phyloP scores from a whole-genome alignment of 176 grass and related monocot genomes.

The Avena eriantha region DNA sequence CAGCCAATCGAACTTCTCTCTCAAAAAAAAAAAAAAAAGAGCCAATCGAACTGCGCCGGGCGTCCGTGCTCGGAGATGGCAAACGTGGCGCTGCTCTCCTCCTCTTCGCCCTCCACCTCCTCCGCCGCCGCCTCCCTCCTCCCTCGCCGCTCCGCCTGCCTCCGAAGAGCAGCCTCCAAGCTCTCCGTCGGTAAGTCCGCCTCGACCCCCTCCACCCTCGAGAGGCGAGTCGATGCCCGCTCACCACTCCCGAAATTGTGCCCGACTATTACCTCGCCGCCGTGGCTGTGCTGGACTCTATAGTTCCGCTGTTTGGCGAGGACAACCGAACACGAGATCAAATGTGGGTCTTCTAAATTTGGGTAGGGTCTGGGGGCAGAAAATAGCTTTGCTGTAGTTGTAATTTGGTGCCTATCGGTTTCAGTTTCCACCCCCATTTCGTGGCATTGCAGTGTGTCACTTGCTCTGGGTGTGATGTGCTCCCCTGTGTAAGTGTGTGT shows the following conservation, averaged over 20 bases:
- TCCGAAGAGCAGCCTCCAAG: neutral
- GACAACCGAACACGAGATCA: neutral
- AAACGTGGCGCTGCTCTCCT: constrained; percentile 49
- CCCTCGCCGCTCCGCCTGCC: constrained; percentile 15
- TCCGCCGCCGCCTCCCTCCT: neutral
- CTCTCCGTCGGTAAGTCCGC: constrained; percentile 41
- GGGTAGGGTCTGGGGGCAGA: neutral
- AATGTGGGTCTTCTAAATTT: neutral
- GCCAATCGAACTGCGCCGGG: constrained; percentile 24
- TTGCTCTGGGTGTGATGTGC: neutral
- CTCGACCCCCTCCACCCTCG: neutral
- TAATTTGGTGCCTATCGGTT: neutral
- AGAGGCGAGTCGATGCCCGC: neutral
- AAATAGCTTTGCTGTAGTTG: no score
- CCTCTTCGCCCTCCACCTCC: constrained; percentile 34
- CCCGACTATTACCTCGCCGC: neutral
- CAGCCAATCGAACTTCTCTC: constrained; percentile 32
- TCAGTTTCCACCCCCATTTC: neutral
- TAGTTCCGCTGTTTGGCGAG: neutral
- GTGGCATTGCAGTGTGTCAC: neutral
- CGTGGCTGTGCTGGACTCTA: neutral
- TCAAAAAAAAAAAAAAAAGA: no score
- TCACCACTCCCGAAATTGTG: neutral
- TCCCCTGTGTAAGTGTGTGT: neutral
- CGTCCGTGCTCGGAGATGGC: constrained; percentile 18